These are phyloP conservation scores for Suillus ampliporus DNA, from an alignment of 768 basidiomycete genomes.

Conservation along the genomic window DNA sequence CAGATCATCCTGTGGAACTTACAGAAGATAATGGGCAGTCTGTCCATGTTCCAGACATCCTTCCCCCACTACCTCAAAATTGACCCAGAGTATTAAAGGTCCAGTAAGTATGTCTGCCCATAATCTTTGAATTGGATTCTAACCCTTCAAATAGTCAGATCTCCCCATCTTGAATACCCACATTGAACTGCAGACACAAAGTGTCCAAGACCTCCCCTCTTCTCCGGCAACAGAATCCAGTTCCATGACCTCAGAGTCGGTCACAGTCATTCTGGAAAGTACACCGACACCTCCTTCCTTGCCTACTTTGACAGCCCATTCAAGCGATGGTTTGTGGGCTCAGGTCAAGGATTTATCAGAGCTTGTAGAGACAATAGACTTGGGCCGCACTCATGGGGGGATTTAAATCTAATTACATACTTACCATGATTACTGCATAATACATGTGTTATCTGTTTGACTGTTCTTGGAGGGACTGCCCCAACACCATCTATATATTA, in stretches of 20 bases:
- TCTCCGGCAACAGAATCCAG: not conserved
- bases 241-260: not conserved
- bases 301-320: not conserved
- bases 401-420: no score
- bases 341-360: not conserved
- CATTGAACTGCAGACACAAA: not conserved
- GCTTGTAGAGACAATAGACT: no score
- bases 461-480: no score
- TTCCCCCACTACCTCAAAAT: not conserved
- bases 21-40: not conserved
- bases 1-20: not conserved
- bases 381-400: no score
- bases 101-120: not conserved
- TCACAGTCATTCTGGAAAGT: not conserved
- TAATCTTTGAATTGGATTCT: not conserved
- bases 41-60: no score
- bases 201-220: not conserved
- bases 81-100: not conserved
- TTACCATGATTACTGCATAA: no score
- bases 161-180: not conserved
- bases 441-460: no score
- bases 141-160: not conserved
- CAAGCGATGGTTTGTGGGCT: not conserved
- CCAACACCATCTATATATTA: no score
- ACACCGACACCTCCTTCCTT: not conserved